phyloP scores from a whole-genome alignment of 2,329 filamentous ascomycete genomes.

The Fusarium piperis region DNA sequence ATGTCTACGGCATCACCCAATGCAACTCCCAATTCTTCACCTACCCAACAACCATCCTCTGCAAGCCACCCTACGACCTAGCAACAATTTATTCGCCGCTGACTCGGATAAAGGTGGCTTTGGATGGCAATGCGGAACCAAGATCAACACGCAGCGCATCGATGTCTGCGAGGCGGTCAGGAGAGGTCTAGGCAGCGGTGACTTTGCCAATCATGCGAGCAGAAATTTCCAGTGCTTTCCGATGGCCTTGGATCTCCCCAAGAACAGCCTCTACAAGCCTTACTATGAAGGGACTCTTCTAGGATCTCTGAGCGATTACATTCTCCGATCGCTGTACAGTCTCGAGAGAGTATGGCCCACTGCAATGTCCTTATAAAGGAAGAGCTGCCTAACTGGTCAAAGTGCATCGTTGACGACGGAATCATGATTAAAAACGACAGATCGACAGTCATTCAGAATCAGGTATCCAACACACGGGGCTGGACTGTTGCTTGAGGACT shows the following conservation, averaged over 20 bases:
- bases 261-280: background rate
- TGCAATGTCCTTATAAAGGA: too few relatives aligned
- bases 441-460: background rate
- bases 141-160: background rate
- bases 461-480: background rate
- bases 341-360: background rate
- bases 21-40: background rate
- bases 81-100: rapidly evolving
- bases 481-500: constrained; percentile 3
- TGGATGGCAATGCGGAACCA: background rate
- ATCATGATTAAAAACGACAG: background rate
- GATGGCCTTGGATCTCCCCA: background rate
- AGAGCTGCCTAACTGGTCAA: background rate
- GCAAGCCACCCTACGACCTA: background rate
- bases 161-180: constrained; percentile 4
- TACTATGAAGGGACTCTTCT: background rate
- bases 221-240: constrained; percentile 4
- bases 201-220: background rate
- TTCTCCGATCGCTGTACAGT: background rate
- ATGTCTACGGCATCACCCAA: background rate
- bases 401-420: background rate
- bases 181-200: background rate
- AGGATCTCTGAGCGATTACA: background rate
- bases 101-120: background rate
- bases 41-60: background rate